phyloP scores from a whole-genome alignment of 1,139 yeast genomes.

The Casaregolazyma lundiana region DNA sequence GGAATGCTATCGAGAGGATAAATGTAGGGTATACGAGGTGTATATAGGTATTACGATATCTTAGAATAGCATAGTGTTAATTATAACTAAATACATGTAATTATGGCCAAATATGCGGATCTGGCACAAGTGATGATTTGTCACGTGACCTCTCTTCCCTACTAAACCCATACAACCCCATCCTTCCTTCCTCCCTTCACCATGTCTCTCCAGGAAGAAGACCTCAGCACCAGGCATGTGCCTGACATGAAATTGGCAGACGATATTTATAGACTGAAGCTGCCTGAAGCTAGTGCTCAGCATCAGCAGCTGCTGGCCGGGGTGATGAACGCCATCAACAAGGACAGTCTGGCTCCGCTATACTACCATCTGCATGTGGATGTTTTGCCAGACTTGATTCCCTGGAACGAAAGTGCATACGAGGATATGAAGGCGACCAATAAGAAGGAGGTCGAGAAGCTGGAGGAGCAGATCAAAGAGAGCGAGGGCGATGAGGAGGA shows the following conservation, averaged over 20 bases:
- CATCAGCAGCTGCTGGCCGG: slow-evolving; percentile 27
- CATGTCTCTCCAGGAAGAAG: slow-evolving; percentile 11
- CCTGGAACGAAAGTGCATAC: slow-evolving; percentile 59
- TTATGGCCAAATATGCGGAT: neutral
- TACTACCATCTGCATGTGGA: slow-evolving; percentile 64
- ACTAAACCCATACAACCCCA: neutral
- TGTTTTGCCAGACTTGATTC: slow-evolving; percentile 34
- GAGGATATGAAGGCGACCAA: slow-evolving; percentile 50
- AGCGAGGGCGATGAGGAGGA: slow-evolving; percentile 91
- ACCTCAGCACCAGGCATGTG: slow-evolving; percentile 30
- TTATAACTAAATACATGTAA: too few relatives aligned
- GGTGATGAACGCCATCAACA: slow-evolving; percentile 51
- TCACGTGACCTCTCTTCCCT: neutral
- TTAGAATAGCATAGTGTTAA: too few relatives aligned
- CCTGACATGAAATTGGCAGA: slow-evolving; percentile 82
- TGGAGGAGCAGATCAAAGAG: slow-evolving; percentile 61
- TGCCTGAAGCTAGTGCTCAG: slow-evolving; percentile 36
- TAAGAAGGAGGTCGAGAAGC: slow-evolving; percentile 48
- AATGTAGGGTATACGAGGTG: too few relatives aligned
- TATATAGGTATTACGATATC: too few relatives aligned
- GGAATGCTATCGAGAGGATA: too few relatives aligned
- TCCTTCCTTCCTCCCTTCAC: neutral
- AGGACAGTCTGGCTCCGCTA: slow-evolving; percentile 75
- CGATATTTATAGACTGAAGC: slow-evolving; percentile 59
- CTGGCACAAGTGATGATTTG: neutral